Evolutionary conservation across 345 rosid species (phyloP).

Genomic region (Camelina sativa): DNA sequence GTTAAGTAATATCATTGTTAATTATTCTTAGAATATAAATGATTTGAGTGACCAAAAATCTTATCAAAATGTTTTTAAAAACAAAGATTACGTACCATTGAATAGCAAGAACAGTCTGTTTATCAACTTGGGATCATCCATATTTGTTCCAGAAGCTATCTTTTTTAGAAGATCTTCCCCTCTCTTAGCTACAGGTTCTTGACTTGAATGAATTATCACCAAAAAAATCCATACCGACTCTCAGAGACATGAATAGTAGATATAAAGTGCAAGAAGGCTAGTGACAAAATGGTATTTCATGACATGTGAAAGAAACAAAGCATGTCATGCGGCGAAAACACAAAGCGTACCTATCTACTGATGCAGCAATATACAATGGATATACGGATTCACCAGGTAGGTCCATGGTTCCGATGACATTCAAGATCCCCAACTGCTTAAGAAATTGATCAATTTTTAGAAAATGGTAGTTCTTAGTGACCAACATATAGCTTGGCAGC

Average conservation of each 20-base stretch:
- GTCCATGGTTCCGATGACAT: conserved; percentile 81
- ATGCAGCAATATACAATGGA: conserved; percentile 78
- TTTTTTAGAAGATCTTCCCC: conserved; percentile 92
- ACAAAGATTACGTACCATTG: conserved; percentile 60
- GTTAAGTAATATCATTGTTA: conserved; percentile 15
- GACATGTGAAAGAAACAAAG: conserved; percentile 30
- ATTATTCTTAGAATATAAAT: background rate
- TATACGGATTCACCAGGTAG: conserved; percentile 75
- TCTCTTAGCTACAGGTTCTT: conserved; percentile 79
- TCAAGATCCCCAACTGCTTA: conserved; percentile 84
- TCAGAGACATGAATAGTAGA: conserved; percentile 35
- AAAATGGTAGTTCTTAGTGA: conserved; percentile 5
- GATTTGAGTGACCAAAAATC: conserved; percentile 15
- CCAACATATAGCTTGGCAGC: conserved; percentile 23
- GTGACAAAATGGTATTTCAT: conserved; percentile 21
- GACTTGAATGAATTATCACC: conserved; percentile 60
- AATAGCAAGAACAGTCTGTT: conserved; percentile 71
- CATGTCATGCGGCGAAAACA: background rate
- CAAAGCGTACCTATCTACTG: conserved; percentile 65
- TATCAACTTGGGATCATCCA: conserved; percentile 77
- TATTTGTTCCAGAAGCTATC: conserved; percentile 69
- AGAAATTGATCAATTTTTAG: conserved; percentile 15
- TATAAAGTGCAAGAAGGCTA: conserved; percentile 26
- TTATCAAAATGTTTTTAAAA: background rate
- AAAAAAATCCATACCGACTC: conserved; percentile 32